phyloP scores from a whole-genome alignment of 2,329 filamentous ascomycete genomes.

The Fusarium sp. region DNA sequence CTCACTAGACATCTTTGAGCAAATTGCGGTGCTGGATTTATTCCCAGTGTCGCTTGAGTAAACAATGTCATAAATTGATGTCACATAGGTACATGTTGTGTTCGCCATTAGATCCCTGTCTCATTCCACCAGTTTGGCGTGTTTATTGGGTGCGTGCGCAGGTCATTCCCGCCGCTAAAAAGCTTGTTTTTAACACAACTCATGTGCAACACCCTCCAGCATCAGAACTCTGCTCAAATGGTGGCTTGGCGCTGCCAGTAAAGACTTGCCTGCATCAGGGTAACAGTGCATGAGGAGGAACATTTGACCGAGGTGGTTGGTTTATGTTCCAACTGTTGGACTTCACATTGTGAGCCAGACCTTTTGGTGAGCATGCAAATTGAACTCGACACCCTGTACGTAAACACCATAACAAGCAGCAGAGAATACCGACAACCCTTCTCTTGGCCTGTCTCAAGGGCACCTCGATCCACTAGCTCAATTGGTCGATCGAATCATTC shows the following conservation, averaged over 20 bases:
- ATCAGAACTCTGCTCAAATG: background rate
- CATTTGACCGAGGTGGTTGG: no score
- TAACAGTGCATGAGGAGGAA: no score
- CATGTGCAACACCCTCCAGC: background rate
- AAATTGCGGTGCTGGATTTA: background rate
- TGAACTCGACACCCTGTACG: no score
- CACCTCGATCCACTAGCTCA: no score
- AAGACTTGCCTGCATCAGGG: no score
- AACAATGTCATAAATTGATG: background rate
- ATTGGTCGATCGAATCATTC: conserved; percentile 59
- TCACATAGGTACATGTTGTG: no score
- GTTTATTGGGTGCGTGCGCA: background rate
- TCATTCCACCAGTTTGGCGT: background rate
- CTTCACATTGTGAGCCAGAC: no score
- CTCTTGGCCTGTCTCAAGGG: no score
- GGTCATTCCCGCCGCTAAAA: conserved; percentile 21
- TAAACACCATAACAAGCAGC: no score
- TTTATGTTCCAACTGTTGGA: no score
- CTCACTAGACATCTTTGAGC: background rate
- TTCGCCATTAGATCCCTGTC: background rate
- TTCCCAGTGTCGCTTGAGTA: background rate
- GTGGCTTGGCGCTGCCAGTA: background rate
- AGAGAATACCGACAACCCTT: no score
- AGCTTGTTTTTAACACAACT: conserved; percentile 26
- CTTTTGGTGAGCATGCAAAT: no score